Percentiles rank a stretch among this genome's conserved stretches.
These are phyloP conservation scores for Stylonectria norvegica DNA, from an alignment of 2,329 filamentous ascomycete genomes.

Conservation along the genomic window DNA sequence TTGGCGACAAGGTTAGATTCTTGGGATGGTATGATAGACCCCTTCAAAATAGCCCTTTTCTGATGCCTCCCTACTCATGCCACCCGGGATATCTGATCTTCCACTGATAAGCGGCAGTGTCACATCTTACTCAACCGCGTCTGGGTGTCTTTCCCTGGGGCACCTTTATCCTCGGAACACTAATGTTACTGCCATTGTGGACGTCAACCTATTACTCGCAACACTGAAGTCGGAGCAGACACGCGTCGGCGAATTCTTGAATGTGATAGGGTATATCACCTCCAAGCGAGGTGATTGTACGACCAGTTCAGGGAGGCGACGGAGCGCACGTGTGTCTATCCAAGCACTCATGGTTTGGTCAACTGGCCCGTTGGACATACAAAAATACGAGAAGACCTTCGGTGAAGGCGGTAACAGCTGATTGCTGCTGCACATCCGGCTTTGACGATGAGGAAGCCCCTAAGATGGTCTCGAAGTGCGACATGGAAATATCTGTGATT, in stretches of 20 bases:
- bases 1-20: conserved; percentile 81
- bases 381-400: conserved; percentile 65
- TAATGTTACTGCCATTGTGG: conserved; percentile 56
- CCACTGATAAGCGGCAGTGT: conserved; percentile 40
- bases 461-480: no score
- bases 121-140: conserved; percentile 47
- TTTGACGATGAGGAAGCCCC: no score
- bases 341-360: conserved; percentile 78
- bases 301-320: conserved; percentile 3
- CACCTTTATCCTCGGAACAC: conserved; percentile 57
- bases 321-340: conserved; percentile 42
- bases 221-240: conserved; percentile 60
- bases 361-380: conserved; percentile 68
- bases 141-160: conserved; percentile 63
- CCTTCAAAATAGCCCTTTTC: no score
- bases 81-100: background rate
- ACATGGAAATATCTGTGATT: no score
- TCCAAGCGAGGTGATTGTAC: conserved; percentile 12
- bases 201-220: conserved; percentile 69
- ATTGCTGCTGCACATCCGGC: no score
- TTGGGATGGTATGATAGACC: conserved; percentile 87
- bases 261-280: conserved; percentile 77
- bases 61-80: no score
- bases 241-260: conserved; percentile 79
- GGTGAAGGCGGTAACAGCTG: no score